Evolutionary conservation across 2,329 filamentous ascomycete genomes (phyloP), one percentile per base, ranked within the genome.

Genomic region (Ilyonectria sp.): DNA sequence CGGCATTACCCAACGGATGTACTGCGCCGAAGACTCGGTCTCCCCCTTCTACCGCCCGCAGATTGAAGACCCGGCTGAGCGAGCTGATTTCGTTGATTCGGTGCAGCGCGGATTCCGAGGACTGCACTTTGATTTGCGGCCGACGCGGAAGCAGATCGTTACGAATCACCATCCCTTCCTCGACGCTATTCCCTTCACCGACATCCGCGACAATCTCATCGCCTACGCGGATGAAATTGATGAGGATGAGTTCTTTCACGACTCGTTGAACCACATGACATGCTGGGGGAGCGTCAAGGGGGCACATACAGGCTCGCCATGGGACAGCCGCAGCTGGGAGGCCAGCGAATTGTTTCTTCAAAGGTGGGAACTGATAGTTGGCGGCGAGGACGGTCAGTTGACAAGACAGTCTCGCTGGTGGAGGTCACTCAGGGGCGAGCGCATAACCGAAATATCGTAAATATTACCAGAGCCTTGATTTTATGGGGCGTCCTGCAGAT

Each of bases 311-410:
- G 75, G 75, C 33, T 72, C 74, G 21, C 75, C 76, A 8, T 78
- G 76, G 76, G 76, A 78, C 31, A 64, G 69, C 9, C 74, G 76
- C 40, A 78, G 74, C 19, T 78, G 76, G 76, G 76, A 78, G 47
- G 76, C 74, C 8, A 76, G 65, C 6, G 74, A 75, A n/a, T 61
- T 68, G 44, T 78, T 78, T 47, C 55, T 78, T 52, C 66, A 74
- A 40, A 78, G 76, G 60, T 78, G 75, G 75, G 72, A 69, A 65
- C 60, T 70, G 19, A 66, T 78, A 9, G 71, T 77, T 29, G 76
- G 76, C 6, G 76, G 76, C 3, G 70, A 74, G 1, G 75, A 77
- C 10, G 76, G 75, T 2, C 75, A 78, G 60, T 49, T 78, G 70
- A 73, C 72, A 35, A 75, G 74, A 53, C 71, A 76, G 44, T 77